Evolutionary conservation across 129 eudicot genomes (phyloP).

Genomic region (Lactuca saligna): DNA sequence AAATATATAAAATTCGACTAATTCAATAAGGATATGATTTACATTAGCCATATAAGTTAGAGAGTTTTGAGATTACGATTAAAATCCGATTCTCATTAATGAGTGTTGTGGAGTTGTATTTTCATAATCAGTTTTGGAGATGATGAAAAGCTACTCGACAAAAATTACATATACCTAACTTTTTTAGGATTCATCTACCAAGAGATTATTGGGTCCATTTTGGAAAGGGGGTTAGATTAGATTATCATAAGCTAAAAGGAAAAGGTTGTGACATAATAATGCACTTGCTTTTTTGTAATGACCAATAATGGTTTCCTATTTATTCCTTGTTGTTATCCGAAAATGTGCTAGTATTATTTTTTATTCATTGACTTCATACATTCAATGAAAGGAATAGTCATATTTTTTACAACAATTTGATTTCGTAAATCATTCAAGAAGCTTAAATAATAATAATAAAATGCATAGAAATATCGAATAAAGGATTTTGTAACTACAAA

Average conservation of each 20-base stretch:
- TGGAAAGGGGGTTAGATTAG: constrained; percentile 6
- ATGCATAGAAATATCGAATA: too few species aligned
- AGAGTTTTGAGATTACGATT: too few species aligned
- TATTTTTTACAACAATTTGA: not conserved
- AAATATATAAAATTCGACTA: too few species aligned
- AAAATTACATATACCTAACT: constrained; percentile 18
- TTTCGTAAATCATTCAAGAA: too few species aligned
- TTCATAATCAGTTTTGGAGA: too few species aligned
- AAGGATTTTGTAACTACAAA: too few species aligned
- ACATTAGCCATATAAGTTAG: too few species aligned
- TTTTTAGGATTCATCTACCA: not conserved
- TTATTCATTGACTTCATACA: not conserved
- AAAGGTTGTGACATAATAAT: constrained; percentile 14
- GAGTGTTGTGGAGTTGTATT: too few species aligned
- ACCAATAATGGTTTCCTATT: constrained; percentile 14
- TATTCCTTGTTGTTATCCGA: constrained; percentile 9
- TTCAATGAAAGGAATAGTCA: constrained; percentile 10
- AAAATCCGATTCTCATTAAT: too few species aligned
- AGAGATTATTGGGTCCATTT: constrained; percentile 6
- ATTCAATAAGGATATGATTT: too few species aligned
- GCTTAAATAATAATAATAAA: too few species aligned
- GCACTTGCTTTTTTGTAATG: not conserved
- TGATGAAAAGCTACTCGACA: not conserved
- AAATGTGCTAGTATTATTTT: not conserved
- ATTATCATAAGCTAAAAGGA: not conserved